Base-by-base conservation (phyloP, 176 grass and related monocot genomes). In the Cenchrus americanus region DNA sequence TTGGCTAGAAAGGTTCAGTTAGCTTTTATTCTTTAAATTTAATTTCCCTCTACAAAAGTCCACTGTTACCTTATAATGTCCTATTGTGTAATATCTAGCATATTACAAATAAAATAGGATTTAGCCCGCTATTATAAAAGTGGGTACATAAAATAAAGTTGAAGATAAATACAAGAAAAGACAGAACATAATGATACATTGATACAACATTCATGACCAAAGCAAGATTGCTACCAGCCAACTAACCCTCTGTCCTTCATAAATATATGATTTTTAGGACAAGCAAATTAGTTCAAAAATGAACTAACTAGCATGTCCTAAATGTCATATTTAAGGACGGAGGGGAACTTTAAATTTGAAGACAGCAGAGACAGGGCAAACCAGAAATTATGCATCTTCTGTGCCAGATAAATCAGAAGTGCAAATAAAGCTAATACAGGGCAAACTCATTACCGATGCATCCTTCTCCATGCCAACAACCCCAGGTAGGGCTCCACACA, bases 391-490 rank as follows among this genome's bases (percentile, higher is more conserved):
- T 53, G 44, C 63, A 72, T 86, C 58, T 44, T 60, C 13, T 26
- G 22, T 75, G 19, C 14, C n/a, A 73, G 74, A 49, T 66, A 27
- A 89, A 89, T 76, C 17, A 60, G 15, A 71, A 86, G 1, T 60
- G 30, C 34, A 78, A 37, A 50, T 69, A 75, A 69, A 77, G 60
- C 58, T 42, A 83, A 83, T 27, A 74, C 62, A 14, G 79, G 54
- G 75, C 17, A 77, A 49, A 55, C 50, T 80, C 76, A 87, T 94
- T 95, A 99, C 96, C 89, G 85, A 77, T n/a, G 96, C 91, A 88
- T 99, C 96, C 57, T 94, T 88, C 79, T 99, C 93, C 87, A 99
- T 99, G 75, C 93, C 93, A 83, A 84, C 62, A 86, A 99, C 91
- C 61, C 96, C 96, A 78, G 87, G 92, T 64, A 95, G 55, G 46